These are phyloP conservation scores for Patellifolia procumbens DNA, from an alignment of 179 eudicot species.

Conservation along the genomic window DNA sequence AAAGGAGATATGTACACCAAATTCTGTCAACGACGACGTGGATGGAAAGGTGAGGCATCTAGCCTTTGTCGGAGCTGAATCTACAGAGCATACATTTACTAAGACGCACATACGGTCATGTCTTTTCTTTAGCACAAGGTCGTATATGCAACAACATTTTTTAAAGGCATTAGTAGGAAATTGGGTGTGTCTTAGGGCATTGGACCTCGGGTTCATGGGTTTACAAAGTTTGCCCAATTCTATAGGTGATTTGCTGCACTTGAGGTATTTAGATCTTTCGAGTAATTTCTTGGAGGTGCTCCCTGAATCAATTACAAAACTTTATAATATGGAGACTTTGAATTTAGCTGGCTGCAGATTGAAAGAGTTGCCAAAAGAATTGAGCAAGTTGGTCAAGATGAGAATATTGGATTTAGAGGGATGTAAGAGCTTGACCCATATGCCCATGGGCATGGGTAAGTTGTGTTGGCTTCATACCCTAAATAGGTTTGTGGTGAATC, in stretches of 20 bases:
- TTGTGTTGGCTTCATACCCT: constrained; percentile 28
- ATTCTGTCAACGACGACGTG: too few species aligned
- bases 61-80: too few species aligned
- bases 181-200: constrained; percentile 24
- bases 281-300: neutral
- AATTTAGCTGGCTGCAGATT: neutral
- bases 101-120: too few species aligned
- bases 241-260: constrained; percentile 28
- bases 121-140: too few species aligned
- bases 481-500: constrained; percentile 23
- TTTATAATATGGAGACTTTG: constrained; percentile 22
- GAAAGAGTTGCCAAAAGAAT: constrained; percentile 15
- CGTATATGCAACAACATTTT: too few species aligned
- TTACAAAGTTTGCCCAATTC: constrained; percentile 15
- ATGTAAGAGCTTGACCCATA: neutral
- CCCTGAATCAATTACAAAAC: constrained; percentile 10
- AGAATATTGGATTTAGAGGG: constrained; percentile 3
- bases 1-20: too few species aligned
- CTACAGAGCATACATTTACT: too few species aligned
- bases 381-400: constrained; percentile 15
- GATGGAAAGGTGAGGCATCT: too few species aligned
- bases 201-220: constrained; percentile 17
- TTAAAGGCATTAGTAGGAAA: constrained; percentile 11
- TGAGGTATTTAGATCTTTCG: constrained; percentile 29
- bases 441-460: constrained; percentile 24